Conservation (phyloP, 208 protist species). For the Wallacemonas sp. region DNA sequence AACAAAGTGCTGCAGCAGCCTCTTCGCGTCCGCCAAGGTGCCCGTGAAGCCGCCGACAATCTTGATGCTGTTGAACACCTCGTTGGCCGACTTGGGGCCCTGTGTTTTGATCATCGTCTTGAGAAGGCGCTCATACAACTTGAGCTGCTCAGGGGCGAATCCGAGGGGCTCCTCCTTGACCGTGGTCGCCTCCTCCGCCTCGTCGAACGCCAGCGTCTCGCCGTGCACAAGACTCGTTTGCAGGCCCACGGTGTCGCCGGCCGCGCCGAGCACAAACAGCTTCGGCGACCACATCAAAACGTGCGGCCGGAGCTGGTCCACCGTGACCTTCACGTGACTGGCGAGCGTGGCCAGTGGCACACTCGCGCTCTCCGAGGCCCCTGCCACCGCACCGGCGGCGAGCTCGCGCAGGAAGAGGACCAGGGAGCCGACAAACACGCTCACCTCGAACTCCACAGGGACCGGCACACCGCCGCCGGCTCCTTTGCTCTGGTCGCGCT, state of each 20-base stretch:
- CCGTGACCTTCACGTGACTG: slow-evolving; percentile 23
- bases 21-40: slow-evolving; percentile 53
- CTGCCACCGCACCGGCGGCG: neutral
- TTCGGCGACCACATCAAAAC: slow-evolving; percentile 27
- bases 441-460: slow-evolving; percentile 45
- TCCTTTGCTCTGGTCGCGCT: slow-evolving; percentile 40
- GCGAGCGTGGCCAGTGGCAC: slow-evolving; percentile 27
- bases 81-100: slow-evolving; percentile 49
- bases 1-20: slow-evolving; percentile 73
- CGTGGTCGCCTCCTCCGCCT: slow-evolving; percentile 25
- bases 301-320: slow-evolving; percentile 31
- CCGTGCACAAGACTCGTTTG: slow-evolving; percentile 46
- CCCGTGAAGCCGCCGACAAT: slow-evolving; percentile 72
- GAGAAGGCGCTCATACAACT: slow-evolving; percentile 64
- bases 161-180: slow-evolving; percentile 50
- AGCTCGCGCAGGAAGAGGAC: slow-evolving; percentile 66
- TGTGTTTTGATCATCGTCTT: slow-evolving; percentile 68
- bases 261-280: slow-evolving; percentile 34
- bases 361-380: neutral
- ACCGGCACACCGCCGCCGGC: slow-evolving; percentile 31
- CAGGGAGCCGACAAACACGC: slow-evolving; percentile 75
- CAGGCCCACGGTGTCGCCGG: slow-evolving; percentile 30
- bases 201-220: slow-evolving; percentile 24
- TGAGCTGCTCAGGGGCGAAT: slow-evolving; percentile 62
- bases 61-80: slow-evolving; percentile 88